These are phyloP conservation scores for Zygosaccharomyces lentus DNA, from an alignment of 805 yeast species.

Conservation along the genomic window DNA sequence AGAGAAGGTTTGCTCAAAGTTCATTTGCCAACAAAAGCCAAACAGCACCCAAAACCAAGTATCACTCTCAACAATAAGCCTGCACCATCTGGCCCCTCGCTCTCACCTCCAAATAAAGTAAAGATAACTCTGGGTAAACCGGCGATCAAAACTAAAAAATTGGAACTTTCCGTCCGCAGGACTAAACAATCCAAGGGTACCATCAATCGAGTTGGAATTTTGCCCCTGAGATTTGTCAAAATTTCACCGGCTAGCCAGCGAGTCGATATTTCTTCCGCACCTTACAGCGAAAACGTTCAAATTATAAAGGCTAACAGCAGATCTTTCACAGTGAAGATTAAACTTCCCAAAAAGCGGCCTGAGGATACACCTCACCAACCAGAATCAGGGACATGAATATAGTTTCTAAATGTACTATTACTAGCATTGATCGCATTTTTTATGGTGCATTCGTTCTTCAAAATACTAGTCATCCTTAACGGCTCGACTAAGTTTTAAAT, in stretches of 20 bases:
- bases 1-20: constrained; percentile 43
- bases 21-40: constrained; percentile 25
- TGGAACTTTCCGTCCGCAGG: constrained; percentile 3
- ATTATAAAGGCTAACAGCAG: constrained; percentile 30
- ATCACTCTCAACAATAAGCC: constrained; percentile 1
- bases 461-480: background rate
- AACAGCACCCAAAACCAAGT: constrained; percentile 11
- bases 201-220: constrained; percentile 26
- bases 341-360: constrained; percentile 11
- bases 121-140: constrained; percentile 10
- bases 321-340: constrained; percentile 29
- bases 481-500: background rate
- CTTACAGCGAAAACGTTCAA: constrained; percentile 34
- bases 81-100: background rate
- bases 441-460: background rate
- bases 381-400: background rate
- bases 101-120: constrained; percentile 10
- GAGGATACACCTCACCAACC: background rate
- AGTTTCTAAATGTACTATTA: background rate
- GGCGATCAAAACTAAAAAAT: constrained; percentile 8
- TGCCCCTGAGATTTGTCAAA: constrained; percentile 42
- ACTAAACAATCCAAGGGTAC: constrained; percentile 16
- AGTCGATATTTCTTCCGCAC: constrained; percentile 41
- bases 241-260: constrained; percentile 37
- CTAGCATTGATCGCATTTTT: constrained; percentile 2